Evolutionary conservation across 2,329 filamentous ascomycete genomes (phyloP).

Genomic region (Metarhizium rileyi): DNA sequence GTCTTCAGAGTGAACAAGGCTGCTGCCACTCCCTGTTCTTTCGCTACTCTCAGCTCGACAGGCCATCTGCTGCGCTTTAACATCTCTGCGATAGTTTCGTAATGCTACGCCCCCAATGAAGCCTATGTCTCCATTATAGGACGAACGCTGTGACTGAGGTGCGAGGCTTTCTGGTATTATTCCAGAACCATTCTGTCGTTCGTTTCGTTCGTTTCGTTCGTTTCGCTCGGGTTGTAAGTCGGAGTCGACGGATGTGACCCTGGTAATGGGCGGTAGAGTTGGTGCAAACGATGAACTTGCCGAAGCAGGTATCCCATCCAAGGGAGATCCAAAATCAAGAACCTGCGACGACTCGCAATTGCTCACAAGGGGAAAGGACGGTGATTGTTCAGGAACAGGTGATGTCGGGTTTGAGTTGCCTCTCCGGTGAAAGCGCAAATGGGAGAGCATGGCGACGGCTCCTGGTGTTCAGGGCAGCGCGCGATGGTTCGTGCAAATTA

Average conservation of each 20-base stretch:
- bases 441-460: constrained; percentile 34
- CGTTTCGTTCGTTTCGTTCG: constrained; percentile 10
- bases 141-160: constrained; percentile 20
- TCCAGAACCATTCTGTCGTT: constrained; percentile 10
- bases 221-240: constrained; percentile 10
- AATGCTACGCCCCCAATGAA: constrained; percentile 48
- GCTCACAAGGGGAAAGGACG: constrained; percentile 24
- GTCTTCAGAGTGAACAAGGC: constrained; percentile 5
- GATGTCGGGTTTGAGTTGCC: constrained; percentile 46
- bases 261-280: constrained; percentile 39
- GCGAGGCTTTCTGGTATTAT: constrained; percentile 14
- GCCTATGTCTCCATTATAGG: constrained; percentile 29
- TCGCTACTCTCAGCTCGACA: constrained; percentile 1
- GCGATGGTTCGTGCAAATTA: not conserved
- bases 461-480: not conserved
- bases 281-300: constrained; percentile 31
- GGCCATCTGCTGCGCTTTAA: constrained; percentile 11
- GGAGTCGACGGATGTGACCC: constrained; percentile 34
- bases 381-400: constrained; percentile 38
- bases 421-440: constrained; percentile 49
- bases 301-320: constrained; percentile 25
- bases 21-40: not conserved
- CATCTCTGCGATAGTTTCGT: constrained; percentile 37
- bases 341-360: constrained; percentile 31
- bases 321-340: constrained; percentile 27